phyloP scores from a whole-genome alignment of 768 basidiomycete species.

The Hypsizygus marmoreus region DNA sequence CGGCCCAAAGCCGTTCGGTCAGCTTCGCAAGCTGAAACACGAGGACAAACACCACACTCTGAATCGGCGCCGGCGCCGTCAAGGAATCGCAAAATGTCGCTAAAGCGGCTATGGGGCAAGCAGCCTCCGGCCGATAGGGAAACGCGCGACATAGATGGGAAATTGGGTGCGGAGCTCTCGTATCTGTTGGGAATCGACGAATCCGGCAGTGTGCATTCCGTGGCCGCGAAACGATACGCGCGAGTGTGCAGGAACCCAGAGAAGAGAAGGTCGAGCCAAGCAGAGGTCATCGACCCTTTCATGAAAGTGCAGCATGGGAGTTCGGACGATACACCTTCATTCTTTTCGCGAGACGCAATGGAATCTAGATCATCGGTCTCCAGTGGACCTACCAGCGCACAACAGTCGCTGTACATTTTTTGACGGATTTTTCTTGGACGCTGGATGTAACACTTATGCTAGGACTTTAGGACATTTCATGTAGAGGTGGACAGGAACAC shows the following conservation, averaged over 20 bases:
- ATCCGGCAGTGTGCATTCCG: slow-evolving; percentile 14
- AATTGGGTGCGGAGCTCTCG: no score
- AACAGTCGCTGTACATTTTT: no score
- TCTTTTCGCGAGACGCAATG: slow-evolving; percentile 1
- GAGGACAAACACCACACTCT: not conserved
- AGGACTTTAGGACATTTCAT: no score
- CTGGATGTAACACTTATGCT: no score
- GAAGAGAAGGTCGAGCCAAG: slow-evolving; percentile 9
- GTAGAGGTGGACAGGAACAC: no score
- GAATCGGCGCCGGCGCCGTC: slow-evolving; percentile 1
- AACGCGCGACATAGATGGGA: no score
- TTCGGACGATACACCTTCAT: not conserved
- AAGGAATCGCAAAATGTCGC: slow-evolving; percentile 9
- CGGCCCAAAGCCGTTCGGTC: no score
- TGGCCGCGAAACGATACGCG: slow-evolving; percentile 11
- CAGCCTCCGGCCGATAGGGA: no score
- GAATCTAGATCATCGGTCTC: not conserved
- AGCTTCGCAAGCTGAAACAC: no score
- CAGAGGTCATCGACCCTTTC: slow-evolving; percentile 17
- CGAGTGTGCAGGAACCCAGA: slow-evolving; percentile 8
- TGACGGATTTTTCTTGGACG: no score
- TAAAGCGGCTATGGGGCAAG: slow-evolving; percentile 4
- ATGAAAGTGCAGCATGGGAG: not conserved
- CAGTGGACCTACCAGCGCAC: not conserved
- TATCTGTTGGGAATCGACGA: slow-evolving; percentile 11